Conservation (phyloP, 2,329 filamentous ascomycete genomes). For the Xylariales sp. region DNA sequence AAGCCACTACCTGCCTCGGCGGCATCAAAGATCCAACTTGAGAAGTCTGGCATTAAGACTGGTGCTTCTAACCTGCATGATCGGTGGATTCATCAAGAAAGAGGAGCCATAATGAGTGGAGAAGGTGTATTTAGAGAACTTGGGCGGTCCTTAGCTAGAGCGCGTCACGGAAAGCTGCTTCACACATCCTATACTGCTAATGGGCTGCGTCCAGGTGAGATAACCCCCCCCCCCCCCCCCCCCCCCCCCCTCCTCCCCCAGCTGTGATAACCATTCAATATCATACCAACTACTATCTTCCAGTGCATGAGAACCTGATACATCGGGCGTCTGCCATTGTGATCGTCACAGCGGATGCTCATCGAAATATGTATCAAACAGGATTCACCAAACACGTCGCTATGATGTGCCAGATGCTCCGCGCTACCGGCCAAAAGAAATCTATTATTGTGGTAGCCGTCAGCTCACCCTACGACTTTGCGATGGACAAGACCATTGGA, state of each 20-base stretch:
- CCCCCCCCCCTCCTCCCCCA: too few species aligned
- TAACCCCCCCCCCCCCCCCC: too few species aligned
- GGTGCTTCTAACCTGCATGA: slow-evolving; percentile 42
- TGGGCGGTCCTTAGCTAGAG: slow-evolving; percentile 79
- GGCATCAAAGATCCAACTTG: slow-evolving; percentile 66
- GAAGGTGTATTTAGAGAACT: slow-evolving; percentile 90
- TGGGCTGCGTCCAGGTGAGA: slow-evolving; percentile 69
- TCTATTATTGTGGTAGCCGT: slow-evolving; percentile 87
- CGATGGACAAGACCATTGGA: slow-evolving; percentile 83
- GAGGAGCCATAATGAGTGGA: slow-evolving; percentile 74
- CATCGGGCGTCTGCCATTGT: slow-evolving; percentile 84
- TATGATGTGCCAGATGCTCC: slow-evolving; percentile 87
- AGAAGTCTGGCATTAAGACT: slow-evolving; percentile 39
- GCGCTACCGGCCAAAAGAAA: slow-evolving; percentile 75
- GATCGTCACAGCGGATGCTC: slow-evolving; percentile 88
- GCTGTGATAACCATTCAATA: too few species aligned
- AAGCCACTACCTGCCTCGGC: slow-evolving; percentile 90
- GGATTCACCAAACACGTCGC: slow-evolving; percentile 95
- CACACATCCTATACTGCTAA: slow-evolving; percentile 96
- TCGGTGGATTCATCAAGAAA: slow-evolving; percentile 52
- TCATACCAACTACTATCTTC: too few species aligned
- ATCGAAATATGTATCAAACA: slow-evolving; percentile 87
- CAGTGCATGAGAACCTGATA: slow-evolving; percentile 86
- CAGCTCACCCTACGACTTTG: slow-evolving; percentile 95
- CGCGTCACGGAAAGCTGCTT: slow-evolving; percentile 78